These are phyloP conservation scores for Trichophaea hybrida DNA, from an alignment of 2,329 filamentous ascomycete species.

Conservation along the genomic window DNA sequence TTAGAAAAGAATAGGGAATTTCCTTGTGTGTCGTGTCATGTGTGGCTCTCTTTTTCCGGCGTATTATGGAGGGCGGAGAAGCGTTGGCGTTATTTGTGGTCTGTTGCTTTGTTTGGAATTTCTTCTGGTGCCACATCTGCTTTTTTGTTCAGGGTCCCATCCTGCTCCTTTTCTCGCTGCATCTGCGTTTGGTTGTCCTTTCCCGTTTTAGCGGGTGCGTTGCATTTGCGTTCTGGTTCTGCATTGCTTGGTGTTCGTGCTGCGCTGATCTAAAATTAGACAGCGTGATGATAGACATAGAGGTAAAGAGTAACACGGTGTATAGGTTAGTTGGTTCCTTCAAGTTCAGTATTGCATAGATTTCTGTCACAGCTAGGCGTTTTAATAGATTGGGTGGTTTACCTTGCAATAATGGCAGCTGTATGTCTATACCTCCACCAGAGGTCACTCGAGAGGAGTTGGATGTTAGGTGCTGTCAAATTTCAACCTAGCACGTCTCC, in stretches of 20 bases:
- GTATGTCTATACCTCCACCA: neutral
- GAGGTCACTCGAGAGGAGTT: neutral
- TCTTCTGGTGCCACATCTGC: slow-evolving; percentile 1
- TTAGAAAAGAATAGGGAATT: neutral
- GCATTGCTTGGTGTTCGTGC: slow-evolving; percentile 1
- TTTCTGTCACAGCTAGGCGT: neutral
- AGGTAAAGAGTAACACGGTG: neutral
- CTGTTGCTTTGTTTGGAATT: neutral
- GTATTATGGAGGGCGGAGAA: neutral
- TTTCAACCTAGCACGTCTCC: neutral
- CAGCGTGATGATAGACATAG: neutral
- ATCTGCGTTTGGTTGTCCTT: neutral
- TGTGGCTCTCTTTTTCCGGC: neutral
- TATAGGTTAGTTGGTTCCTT: neutral
- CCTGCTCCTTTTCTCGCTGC: neutral
- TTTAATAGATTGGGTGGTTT: neutral
- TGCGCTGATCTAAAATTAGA: neutral
- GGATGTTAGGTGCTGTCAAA: neutral
- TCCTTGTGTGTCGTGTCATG: neutral
- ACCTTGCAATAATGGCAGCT: neutral
- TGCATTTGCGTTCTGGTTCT: neutral
- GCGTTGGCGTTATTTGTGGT: neutral
- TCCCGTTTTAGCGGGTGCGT: slow-evolving; percentile 1
- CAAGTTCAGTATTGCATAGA: neutral
- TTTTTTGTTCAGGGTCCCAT: neutral